Conservation (phyloP, 139 green algal genomes). For the Chlorella sp. region DNA sequence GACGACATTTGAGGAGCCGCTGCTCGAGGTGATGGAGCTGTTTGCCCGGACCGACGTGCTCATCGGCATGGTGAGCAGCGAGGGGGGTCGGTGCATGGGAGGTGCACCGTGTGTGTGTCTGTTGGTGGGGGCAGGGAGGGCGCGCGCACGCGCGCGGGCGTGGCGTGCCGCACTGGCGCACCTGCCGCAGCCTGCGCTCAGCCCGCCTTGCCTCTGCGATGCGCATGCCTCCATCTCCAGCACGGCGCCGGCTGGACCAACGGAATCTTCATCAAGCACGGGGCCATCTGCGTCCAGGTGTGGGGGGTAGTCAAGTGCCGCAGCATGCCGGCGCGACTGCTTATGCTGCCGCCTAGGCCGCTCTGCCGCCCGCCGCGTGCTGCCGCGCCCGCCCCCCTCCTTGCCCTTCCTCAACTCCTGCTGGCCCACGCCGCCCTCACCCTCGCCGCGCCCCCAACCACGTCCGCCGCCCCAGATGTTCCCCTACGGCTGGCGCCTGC, state of each 20-base stretch:
- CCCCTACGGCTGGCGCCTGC: slow-evolving; percentile 48
- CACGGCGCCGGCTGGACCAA: slow-evolving; percentile 51
- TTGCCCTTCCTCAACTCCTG: too few relatives aligned
- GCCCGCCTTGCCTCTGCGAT: neutral
- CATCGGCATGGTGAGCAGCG: slow-evolving; percentile 51
- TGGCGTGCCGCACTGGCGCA: neutral
- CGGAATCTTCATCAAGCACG: slow-evolving; percentile 45
- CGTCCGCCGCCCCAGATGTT: slow-evolving; percentile 30
- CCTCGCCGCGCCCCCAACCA: too few relatives aligned
- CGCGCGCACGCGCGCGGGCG: neutral
- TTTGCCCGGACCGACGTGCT: slow-evolving; percentile 39
- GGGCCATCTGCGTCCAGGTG: slow-evolving; percentile 25
- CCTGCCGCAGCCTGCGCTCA: too few relatives aligned
- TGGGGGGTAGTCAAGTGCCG: too few relatives aligned
- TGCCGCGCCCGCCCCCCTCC: too few relatives aligned
- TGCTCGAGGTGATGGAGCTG: slow-evolving; percentile 39
- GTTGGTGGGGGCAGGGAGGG: neutral
- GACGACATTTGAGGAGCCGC: slow-evolving; percentile 48
- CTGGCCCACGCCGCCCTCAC: neutral
- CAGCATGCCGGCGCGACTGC: too few relatives aligned
- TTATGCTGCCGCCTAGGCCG: too few relatives aligned
- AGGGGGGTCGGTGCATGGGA: too few relatives aligned
- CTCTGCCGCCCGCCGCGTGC: too few relatives aligned
- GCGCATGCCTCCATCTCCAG: neutral
- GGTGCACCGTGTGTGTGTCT: too few relatives aligned